Percentiles rank a stretch among this genome's conserved stretches.
These are phyloP conservation scores for Penicillium canariense DNA, from an alignment of 495 filamentous ascomycete species.

Conservation along the genomic window DNA sequence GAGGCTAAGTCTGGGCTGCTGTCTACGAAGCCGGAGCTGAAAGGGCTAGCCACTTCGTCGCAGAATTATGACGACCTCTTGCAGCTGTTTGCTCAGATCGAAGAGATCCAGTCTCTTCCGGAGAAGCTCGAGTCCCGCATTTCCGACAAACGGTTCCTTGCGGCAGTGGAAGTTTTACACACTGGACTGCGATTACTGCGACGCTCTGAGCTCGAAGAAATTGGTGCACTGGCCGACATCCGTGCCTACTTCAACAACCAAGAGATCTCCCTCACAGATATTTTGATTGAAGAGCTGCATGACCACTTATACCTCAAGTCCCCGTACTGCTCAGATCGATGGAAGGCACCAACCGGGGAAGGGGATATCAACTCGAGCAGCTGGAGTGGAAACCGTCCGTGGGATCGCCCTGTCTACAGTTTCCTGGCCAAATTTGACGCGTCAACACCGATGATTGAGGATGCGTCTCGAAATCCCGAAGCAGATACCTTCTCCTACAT, in stretches of 20 bases:
- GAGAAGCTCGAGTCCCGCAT: constrained; percentile 90
- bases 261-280: constrained; percentile 87
- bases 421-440: constrained; percentile 80
- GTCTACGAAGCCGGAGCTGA: constrained; percentile 86
- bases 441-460: constrained; percentile 72
- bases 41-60: constrained; percentile 78
- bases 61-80: constrained; percentile 91
- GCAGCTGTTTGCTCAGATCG: constrained; percentile 77
- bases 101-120: constrained; percentile 85
- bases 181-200: constrained; percentile 79
- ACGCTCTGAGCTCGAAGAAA: constrained; percentile 84
- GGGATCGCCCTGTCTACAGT: constrained; percentile 66
- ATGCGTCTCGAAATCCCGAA: constrained; percentile 87
- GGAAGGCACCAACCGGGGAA: constrained; percentile 62
- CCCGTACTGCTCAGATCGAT: constrained; percentile 91
- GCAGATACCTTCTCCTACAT: constrained; percentile 94
- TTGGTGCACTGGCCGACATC: constrained; percentile 84
- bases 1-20: constrained; percentile 78
- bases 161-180: constrained; percentile 87
- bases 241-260: constrained; percentile 89
- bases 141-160: constrained; percentile 92
- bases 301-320: constrained; percentile 97
- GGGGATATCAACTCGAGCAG: constrained; percentile 51
- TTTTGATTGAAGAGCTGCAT: constrained; percentile 92
- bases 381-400: constrained; percentile 31